These are phyloP conservation scores for Penicillium sp. DNA, from an alignment of 2,329 filamentous ascomycete genomes.

Conservation along the genomic window DNA sequence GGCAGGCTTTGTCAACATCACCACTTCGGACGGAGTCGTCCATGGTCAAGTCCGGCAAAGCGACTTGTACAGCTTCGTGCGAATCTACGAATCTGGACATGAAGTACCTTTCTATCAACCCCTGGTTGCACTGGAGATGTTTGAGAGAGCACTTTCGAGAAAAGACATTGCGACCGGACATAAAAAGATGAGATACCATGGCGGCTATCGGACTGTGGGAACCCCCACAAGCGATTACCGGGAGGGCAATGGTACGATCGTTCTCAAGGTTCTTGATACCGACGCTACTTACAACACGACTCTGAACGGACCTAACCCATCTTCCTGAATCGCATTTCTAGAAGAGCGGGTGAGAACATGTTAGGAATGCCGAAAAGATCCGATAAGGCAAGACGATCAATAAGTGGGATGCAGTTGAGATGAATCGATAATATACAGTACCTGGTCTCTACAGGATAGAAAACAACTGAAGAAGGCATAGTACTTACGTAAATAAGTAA, in stretches of 20 bases:
- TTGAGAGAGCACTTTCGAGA: constrained; percentile 49
- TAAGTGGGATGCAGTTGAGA: too few relatives aligned
- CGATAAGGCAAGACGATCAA: too few relatives aligned
- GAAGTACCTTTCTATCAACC: constrained; percentile 58
- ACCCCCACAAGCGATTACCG: constrained; percentile 14
- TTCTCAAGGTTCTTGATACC: constrained; percentile 41
- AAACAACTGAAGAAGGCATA: too few relatives aligned
- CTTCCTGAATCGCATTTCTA: background rate
- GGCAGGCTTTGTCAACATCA: constrained; percentile 18
- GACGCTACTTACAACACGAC: constrained; percentile 52
- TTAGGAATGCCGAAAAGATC: too few relatives aligned
- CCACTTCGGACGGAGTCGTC: constrained; percentile 14
- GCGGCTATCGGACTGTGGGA: constrained; percentile 12
- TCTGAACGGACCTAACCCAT: constrained; percentile 42
- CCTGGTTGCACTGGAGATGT: constrained; percentile 49
- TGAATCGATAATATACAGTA: too few relatives aligned
- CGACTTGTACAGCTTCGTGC: constrained; percentile 16
- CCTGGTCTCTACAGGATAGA: too few relatives aligned
- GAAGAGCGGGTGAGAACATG: background rate
- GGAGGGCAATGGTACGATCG: constrained; percentile 37
- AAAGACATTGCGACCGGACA: constrained; percentile 53
- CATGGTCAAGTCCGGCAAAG: constrained; percentile 20
- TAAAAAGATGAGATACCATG: constrained; percentile 2
- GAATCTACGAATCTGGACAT: constrained; percentile 48
- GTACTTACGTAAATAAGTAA: too few relatives aligned